A percentile compares a stretch with the other conserved stretches of the same genome.
phyloP scores from a whole-genome alignment of 2,329 filamentous ascomycete genomes.

The Verticillium dahliae region DNA sequence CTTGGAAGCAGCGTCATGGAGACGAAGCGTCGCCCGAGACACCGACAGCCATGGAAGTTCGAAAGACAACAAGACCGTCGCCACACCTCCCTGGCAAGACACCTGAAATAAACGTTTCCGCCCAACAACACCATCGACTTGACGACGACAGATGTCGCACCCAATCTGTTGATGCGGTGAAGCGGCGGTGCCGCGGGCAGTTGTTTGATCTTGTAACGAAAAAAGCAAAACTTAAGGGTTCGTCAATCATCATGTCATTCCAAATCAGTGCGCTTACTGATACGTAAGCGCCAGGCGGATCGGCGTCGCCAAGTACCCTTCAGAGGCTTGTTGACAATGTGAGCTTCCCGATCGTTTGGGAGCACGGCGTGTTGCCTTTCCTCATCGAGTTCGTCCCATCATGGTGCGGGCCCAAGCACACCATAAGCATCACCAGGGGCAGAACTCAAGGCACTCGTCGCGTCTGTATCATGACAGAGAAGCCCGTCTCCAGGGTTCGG shows the following conservation, averaged over 20 bases:
- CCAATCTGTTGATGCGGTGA: conserved; percentile 20
- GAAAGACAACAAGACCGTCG: conserved; percentile 1
- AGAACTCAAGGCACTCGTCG: conserved; percentile 24
- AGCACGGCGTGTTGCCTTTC: conserved; percentile 36
- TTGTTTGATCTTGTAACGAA: conserved; percentile 26
- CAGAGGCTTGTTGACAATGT: conserved; percentile 23
- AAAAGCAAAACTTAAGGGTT: conserved; percentile 21
- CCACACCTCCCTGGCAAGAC: background rate
- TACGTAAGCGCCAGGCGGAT: conserved; percentile 13
- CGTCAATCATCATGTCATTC: background rate
- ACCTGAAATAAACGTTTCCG: background rate
- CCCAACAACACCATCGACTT: background rate
- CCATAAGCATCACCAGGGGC: conserved; percentile 30
- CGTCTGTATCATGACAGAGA: conserved; percentile 33
- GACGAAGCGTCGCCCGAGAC: conserved; percentile 13
- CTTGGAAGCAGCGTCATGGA: conserved; percentile 6
- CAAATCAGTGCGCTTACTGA: background rate
- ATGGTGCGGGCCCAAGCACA: conserved; percentile 32
- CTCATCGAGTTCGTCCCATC: conserved; percentile 32
- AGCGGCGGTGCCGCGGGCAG: conserved; percentile 28
- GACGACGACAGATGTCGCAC: background rate
- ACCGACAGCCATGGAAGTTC: background rate
- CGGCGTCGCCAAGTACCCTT: conserved; percentile 22
- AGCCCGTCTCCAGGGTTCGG: conserved; percentile 24
- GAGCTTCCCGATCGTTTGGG: conserved; percentile 33